These are phyloP conservation scores for Phytophthora foliorum DNA, from an alignment of 352 stramenopile species.

Conservation along the genomic window DNA sequence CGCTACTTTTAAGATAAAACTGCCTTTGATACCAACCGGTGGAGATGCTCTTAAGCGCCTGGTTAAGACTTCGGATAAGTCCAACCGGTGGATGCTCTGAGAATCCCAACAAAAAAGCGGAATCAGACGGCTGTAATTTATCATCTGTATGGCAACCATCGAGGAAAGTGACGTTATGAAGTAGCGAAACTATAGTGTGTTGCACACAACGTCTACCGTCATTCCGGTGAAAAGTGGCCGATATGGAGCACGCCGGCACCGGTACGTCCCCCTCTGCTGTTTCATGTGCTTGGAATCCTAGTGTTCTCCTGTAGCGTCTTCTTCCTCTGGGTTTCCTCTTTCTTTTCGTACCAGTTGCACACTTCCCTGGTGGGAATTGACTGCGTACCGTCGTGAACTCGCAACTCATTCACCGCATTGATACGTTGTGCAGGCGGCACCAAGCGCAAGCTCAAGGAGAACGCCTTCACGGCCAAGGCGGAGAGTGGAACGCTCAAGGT, in stretches of 20 bases:
- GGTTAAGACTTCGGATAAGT: too few species aligned
- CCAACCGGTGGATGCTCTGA: too few species aligned
- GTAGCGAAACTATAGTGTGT: too few species aligned
- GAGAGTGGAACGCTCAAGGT: slow-evolving; percentile 81
- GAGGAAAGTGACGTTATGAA: too few species aligned
- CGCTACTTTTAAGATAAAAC: too few species aligned
- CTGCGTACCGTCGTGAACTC: background rate
- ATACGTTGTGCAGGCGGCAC: slow-evolving; percentile 37
- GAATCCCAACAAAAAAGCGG: too few species aligned
- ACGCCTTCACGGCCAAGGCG: slow-evolving; percentile 77
- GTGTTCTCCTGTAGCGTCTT: background rate
- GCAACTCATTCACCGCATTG: background rate
- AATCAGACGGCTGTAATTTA: too few species aligned
- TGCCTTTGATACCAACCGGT: too few species aligned
- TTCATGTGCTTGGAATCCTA: background rate
- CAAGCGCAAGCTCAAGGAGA: slow-evolving; percentile 84
- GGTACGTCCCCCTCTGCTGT: slow-evolving; percentile 16
- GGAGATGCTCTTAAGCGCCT: too few species aligned
- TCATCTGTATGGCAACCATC: too few species aligned
- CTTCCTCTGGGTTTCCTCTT: slow-evolving; percentile 1
- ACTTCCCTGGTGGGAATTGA: background rate
- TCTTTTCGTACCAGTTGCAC: slow-evolving; percentile 6
- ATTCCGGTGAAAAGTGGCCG: slow-evolving; percentile 3
- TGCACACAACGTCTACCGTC: background rate
- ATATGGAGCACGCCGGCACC: slow-evolving; percentile 23